Evolutionary conservation across 2,329 filamentous ascomycete genomes (phyloP).

Genomic region (Calonectria naviculata): DNA sequence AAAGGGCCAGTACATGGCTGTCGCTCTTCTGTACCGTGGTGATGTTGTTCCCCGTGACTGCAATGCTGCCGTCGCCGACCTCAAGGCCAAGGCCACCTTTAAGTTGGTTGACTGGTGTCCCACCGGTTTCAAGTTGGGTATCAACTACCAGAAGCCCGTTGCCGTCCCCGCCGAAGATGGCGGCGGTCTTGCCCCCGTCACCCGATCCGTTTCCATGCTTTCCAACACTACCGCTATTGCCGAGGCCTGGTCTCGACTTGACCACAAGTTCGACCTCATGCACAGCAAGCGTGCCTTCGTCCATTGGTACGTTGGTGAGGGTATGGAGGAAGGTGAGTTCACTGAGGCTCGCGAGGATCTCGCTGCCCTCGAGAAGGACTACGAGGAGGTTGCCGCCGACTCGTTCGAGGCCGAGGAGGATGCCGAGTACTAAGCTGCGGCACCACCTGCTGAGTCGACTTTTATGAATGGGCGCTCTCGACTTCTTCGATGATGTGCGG

Average conservation of each 20-base stretch:
- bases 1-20: slow-evolving; percentile 83
- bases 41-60: slow-evolving; percentile 78
- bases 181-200: slow-evolving; percentile 70
- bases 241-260: slow-evolving; percentile 78
- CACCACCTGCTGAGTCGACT: slow-evolving; percentile 6
- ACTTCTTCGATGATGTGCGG: slow-evolving; percentile 32
- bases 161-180: slow-evolving; percentile 67
- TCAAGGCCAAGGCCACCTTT: slow-evolving; percentile 79
- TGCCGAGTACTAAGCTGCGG: slow-evolving; percentile 78
- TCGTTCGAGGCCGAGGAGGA: slow-evolving; percentile 73
- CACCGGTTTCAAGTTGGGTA: slow-evolving; percentile 80
- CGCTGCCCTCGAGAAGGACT: slow-evolving; percentile 87
- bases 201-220: slow-evolving; percentile 76
- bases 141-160: slow-evolving; percentile 78
- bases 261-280: slow-evolving; percentile 83
- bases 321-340: slow-evolving; percentile 94
- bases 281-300: slow-evolving; percentile 83
- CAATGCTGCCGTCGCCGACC: slow-evolving; percentile 71
- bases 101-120: slow-evolving; percentile 82
- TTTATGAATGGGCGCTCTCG: slow-evolving; percentile 31
- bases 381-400: slow-evolving; percentile 85
- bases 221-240: slow-evolving; percentile 81
- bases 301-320: slow-evolving; percentile 87
- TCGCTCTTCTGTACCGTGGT: slow-evolving; percentile 77
- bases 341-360: slow-evolving; percentile 88